Evolutionary conservation across 345 rosid species (phyloP).

Genomic region (Heritiera fomes): DNA sequence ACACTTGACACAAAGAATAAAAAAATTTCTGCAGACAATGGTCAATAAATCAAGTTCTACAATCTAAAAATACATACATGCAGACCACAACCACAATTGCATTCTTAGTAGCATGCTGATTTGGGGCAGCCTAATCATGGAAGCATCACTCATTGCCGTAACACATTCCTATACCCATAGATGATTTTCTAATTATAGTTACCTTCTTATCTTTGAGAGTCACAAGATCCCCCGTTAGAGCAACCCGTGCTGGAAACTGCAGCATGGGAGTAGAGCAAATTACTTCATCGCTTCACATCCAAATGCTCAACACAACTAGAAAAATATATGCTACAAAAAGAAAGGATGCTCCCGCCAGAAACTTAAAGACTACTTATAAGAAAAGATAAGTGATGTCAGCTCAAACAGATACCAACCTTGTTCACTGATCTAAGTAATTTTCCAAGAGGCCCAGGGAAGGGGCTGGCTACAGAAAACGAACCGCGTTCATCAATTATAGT

Average conservation of each 20-base stretch:
- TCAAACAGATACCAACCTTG: slow-evolving; percentile 49
- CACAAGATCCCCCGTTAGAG: slow-evolving; percentile 70
- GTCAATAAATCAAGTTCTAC: not conserved
- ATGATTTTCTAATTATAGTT: not conserved
- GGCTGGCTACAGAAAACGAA: slow-evolving; percentile 69
- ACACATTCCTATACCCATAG: no score
- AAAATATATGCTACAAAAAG: not conserved
- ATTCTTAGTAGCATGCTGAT: not conserved
- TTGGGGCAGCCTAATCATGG: not conserved
- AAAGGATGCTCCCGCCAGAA: not conserved
- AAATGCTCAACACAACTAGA: slow-evolving; percentile 2
- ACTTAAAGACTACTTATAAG: slow-evolving; percentile 5
- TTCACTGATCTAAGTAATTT: slow-evolving; percentile 53
- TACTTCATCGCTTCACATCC: slow-evolving; percentile 5
- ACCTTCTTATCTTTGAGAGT: slow-evolving; percentile 76
- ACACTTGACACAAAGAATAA: not conserved
- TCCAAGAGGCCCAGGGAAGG: slow-evolving; percentile 68
- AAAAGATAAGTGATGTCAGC: slow-evolving; percentile 21
- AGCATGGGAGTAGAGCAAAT: slow-evolving; percentile 25
- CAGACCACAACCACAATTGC: not conserved
- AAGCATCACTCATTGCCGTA: not conserved
- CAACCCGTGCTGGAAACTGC: slow-evolving; percentile 80
- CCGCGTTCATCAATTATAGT: slow-evolving; percentile 77
- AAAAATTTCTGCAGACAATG: not conserved
- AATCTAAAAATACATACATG: not conserved